Evolutionary conservation across 139 green algal genomes (phyloP), one percentile per base, ranked within the genome.

Genomic region (Chlamydomonas asymmetrica): DNA sequence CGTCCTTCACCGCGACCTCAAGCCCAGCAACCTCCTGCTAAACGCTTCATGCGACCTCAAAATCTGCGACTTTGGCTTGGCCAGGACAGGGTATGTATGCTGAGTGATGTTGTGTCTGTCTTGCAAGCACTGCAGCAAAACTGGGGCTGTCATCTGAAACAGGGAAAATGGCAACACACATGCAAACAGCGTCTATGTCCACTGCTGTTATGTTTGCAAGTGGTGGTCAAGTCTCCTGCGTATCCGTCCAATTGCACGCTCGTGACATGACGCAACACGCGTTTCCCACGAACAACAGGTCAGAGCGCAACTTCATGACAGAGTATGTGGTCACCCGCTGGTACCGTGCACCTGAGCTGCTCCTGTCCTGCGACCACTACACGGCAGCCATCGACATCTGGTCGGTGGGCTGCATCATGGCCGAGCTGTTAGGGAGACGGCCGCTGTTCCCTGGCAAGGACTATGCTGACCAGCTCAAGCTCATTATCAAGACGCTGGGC

Each of bases 31-130:
- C 87, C 83, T 99, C 76, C 87, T 99, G 37, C 85, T 99, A 45
- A 99, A 98, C 79, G 94, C 96, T 6, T 94, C 91, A 32, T 99
- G 96, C 68, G 96, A 99, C 81, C 89, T 99, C 8, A 98, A 98
- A 72, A 98, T 99, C 70, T 97, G 91, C 66, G 96, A 99, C 85
- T 99, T 99, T 90, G 96, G 96, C 6, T 81, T 99, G 40, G 96
- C 96, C 0, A 81, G 95, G n/a, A 97, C 94, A 10, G 86, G 86
- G 86, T 91, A 40, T 23, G n/a, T n/a, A n/a, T n/a, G n/a, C n/a
- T n/a, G n/a, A n/a, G n/a, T n/a, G n/a, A n/a, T n/a, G n/a, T n/a
- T n/a, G n/a, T n/a, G n/a, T n/a, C n/a, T n/a, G n/a, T n/a, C n/a
- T 56, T 13, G 13, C 16, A 13, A 56, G 48, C 48, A 18, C 48